phyloP scores from a whole-genome alignment of 176 grass and related monocot genomes.

The Microstegium vimineum region DNA sequence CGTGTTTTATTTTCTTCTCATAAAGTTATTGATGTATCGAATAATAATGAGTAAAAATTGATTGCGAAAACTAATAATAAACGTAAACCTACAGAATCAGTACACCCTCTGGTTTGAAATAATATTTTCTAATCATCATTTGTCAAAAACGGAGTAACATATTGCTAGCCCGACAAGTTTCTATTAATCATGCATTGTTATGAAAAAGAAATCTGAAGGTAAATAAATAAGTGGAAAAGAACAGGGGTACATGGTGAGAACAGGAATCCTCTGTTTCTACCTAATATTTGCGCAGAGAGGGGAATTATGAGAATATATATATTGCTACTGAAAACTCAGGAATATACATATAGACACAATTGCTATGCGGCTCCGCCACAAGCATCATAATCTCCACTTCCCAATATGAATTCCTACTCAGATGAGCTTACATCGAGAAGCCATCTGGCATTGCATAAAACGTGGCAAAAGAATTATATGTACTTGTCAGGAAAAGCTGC shows the following conservation, averaged over 20 bases:
- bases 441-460: constrained; percentile 18
- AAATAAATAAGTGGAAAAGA: neutral
- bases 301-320: neutral
- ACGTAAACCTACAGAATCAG: neutral
- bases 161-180: neutral
- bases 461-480: constrained; percentile 30
- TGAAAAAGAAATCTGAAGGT: neutral
- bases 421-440: constrained; percentile 23
- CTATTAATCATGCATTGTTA: neutral
- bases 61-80: neutral
- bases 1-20: neutral
- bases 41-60: neutral
- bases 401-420: constrained; percentile 6
- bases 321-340: neutral
- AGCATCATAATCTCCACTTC: constrained; percentile 22
- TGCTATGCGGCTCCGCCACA: neutral
- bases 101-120: too few species aligned
- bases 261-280: neutral
- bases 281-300: neutral
- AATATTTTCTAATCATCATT: too few species aligned
- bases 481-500: constrained; percentile 3
- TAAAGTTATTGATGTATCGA: neutral
- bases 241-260: neutral
- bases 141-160: neutral
- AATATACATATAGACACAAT: constrained; percentile 18